Conservation (phyloP, 2,329 filamentous ascomycete genomes). For the Pyricularia pennisetigena region DNA sequence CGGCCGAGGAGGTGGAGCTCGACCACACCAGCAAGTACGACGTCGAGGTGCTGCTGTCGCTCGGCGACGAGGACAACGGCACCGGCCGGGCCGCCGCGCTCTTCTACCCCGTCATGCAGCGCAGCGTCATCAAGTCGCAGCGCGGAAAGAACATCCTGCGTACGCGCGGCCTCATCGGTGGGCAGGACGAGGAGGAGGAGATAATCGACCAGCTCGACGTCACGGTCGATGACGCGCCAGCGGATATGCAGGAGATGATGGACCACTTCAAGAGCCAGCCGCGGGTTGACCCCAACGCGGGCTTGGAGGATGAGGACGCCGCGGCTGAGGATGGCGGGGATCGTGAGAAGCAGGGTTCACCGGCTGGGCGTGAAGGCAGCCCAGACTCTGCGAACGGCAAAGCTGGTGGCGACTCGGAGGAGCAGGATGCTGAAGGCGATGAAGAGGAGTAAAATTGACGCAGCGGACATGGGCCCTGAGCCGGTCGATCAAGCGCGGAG, state of each 20-base stretch:
- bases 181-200: slow-evolving; percentile 24
- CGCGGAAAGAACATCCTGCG: slow-evolving; percentile 54
- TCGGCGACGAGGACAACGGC: slow-evolving; percentile 20
- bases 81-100: slow-evolving; percentile 44
- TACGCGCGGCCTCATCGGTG: slow-evolving; percentile 28
- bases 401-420: slow-evolving; percentile 14
- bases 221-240: slow-evolving; percentile 42
- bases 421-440: slow-evolving; percentile 35
- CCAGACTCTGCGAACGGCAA: slow-evolving; percentile 8
- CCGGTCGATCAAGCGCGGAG: not conserved
- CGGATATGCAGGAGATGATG: slow-evolving; percentile 42
- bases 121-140: slow-evolving; percentile 51
- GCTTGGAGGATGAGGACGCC: slow-evolving; percentile 16
- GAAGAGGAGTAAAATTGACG: slow-evolving; percentile 24
- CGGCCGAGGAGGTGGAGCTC: slow-evolving; percentile 45
- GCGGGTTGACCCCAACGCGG: slow-evolving; percentile 27
- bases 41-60: slow-evolving; percentile 52
- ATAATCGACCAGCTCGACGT: slow-evolving; percentile 47
- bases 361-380: slow-evolving; percentile 5
- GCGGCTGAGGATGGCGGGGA: slow-evolving; percentile 8
- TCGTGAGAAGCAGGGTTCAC: not conserved
- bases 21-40: slow-evolving; percentile 51
- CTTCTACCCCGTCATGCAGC: slow-evolving; percentile 61
- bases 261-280: slow-evolving; percentile 42
- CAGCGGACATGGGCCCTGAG: not conserved